phyloP scores from a whole-genome alignment of 2,329 filamentous ascomycete species.

The Sclerotinia borealis region DNA sequence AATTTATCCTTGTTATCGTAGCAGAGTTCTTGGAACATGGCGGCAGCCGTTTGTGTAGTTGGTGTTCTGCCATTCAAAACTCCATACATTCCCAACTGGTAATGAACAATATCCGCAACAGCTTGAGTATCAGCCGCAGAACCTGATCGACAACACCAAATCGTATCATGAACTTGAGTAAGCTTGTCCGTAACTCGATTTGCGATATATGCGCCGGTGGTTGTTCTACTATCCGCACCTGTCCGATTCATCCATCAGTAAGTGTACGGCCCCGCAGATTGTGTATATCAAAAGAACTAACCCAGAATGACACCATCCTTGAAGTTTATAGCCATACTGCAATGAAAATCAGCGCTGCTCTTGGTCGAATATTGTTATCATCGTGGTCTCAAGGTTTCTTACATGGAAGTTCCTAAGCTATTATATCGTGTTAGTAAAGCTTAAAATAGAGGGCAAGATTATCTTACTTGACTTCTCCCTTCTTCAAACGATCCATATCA shows the following conservation, averaged over 20 bases:
- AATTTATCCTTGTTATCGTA: conserved; percentile 95
- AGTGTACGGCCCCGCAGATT: background rate
- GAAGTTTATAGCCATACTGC: conserved; percentile 97
- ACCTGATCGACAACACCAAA: conserved; percentile 98
- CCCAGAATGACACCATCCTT: conserved; percentile 94
- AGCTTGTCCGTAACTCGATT: conserved; percentile 99
- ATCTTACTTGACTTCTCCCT: conserved; percentile 95
- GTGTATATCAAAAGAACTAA: conserved; percentile 34
- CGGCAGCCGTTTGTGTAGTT: conserved; percentile 89
- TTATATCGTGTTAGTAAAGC: conserved; percentile 5
- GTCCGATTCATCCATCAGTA: conserved; percentile 15
- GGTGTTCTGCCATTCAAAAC: conserved; percentile 85
- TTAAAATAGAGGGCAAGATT: background rate
- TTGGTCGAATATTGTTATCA: conserved; percentile 15
- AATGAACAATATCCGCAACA: conserved; percentile 95
- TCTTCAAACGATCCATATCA: conserved; percentile 98
- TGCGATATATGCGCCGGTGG: conserved; percentile 95
- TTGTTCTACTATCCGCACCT: conserved; percentile 95
- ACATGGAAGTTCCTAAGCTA: conserved; percentile 97
- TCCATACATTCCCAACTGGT: conserved; percentile 88
- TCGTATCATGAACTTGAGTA: conserved; percentile 96
- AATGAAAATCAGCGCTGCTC: conserved; percentile 27
- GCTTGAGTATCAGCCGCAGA: conserved; percentile 97
- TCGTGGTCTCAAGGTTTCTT: conserved; percentile 35
- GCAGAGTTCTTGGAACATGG: conserved; percentile 96